These are phyloP conservation scores for Myriosclerotinia scirpicola DNA, from an alignment of 2,329 filamentous ascomycete genomes.

Conservation along the genomic window DNA sequence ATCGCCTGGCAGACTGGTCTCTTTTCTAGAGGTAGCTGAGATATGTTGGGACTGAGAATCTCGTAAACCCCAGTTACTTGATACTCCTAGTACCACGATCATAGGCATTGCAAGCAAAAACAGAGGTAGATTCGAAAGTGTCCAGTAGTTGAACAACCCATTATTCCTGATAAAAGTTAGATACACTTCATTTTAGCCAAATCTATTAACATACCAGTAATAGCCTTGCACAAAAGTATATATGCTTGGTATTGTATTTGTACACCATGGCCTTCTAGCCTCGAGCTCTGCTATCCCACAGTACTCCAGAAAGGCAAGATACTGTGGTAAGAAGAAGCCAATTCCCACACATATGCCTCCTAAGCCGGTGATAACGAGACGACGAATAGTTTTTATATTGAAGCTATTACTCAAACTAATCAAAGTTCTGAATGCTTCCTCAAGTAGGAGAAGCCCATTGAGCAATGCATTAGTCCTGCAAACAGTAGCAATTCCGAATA, in stretches of 20 bases:
- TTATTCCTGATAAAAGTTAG: slow-evolving; percentile 63
- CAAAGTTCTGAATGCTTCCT: slow-evolving; percentile 57
- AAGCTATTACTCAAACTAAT: slow-evolving; percentile 46
- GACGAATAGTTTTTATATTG: slow-evolving; percentile 47
- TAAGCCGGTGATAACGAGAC: slow-evolving; percentile 58
- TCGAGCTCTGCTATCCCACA: slow-evolving; percentile 49
- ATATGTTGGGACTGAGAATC: neutral
- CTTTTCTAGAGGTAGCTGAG: neutral
- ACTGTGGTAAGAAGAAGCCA: slow-evolving; percentile 72
- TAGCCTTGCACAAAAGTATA: slow-evolving; percentile 85
- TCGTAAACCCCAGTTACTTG: slow-evolving; percentile 50
- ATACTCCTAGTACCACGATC: slow-evolving; percentile 64
- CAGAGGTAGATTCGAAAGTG: slow-evolving; percentile 76
- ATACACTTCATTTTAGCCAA: neutral
- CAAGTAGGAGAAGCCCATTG: slow-evolving; percentile 69
- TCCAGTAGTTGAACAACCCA: slow-evolving; percentile 91
- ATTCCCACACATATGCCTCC: slow-evolving; percentile 67
- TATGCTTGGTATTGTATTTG: slow-evolving; percentile 72
- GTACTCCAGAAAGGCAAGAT: slow-evolving; percentile 70
- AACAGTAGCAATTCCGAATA: slow-evolving; percentile 70
- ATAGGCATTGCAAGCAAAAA: slow-evolving; percentile 83
- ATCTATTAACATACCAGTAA: slow-evolving; percentile 71
- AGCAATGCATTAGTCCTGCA: slow-evolving; percentile 86
- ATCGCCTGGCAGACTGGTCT: neutral
- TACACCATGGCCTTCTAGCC: slow-evolving; percentile 69